Base-by-base conservation (phyloP, 305 asterid species). In the Nicotiana rustica region DNA sequence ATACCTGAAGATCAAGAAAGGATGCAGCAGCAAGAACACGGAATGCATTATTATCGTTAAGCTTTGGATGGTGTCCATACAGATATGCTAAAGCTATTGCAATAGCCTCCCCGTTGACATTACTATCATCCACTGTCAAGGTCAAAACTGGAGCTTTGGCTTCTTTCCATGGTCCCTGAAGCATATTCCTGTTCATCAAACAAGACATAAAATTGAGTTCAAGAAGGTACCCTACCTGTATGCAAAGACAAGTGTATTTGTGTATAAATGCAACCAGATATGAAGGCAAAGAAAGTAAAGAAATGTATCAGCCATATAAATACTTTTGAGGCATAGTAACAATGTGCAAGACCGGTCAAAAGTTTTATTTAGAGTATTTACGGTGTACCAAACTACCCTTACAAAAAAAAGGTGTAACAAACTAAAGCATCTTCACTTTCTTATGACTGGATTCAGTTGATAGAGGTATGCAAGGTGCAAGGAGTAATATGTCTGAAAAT, bases 151-250 rank as follows among this genome's bases (percentile, higher is more conserved):
- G 93, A 60, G 98, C 92, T 84, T 90, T 96, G 83, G 98, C 98
- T 87, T 94, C 98, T 89, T 89, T 96, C 99, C 98, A 96, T 2
- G 99, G 99, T 35, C 98, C 98, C 85, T 94, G 98, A 84, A 96
- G 98, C 99, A 96, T 96, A 83, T 91, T 96, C 91, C 99, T 96
- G 90, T 85, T 86, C 84, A 83, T 79, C 86, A 85, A 68, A 64
- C 49, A 55, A 71, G 71, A 81, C 84, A 81, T 64, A 3, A 41
- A 59, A 69, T 57, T 69, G 13, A 83, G 73, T 33, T 65, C 17
- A 52, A 49, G 47, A 52, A 25, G 65, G 38, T 52, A 49, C 64
- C 52, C 44, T 25, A 7, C 59, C 10, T 55, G n/a, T 29, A 57
- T 75, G 62, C 80, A 75, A 21, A 52, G 5, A 52, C 15, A 61